phyloP scores from a whole-genome alignment of 75 land plant genomes.

The Picea glauca region DNA sequence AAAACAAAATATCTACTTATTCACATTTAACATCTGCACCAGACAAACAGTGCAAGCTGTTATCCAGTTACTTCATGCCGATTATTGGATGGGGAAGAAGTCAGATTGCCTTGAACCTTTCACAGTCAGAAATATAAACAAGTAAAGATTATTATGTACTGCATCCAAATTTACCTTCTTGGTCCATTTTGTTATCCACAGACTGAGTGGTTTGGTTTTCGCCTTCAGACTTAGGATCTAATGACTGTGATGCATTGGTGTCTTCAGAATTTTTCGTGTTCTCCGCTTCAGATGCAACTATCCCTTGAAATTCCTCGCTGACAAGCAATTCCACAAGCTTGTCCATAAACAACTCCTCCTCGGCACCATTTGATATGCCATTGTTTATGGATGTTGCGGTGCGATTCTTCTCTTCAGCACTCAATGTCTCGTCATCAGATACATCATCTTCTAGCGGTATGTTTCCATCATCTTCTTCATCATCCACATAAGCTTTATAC shows the following conservation, averaged over 20 bases:
- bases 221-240: slow-evolving; percentile 6
- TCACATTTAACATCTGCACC: too few relatives aligned
- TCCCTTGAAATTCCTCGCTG: slow-evolving; percentile 79
- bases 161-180: too few relatives aligned
- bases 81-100: too few relatives aligned
- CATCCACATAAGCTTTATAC: slow-evolving; percentile 98
- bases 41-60: too few relatives aligned
- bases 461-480: slow-evolving; percentile 81
- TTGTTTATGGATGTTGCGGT: slow-evolving; percentile 5
- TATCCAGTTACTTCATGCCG: too few relatives aligned
- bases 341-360: slow-evolving; percentile 64
- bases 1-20: too few relatives aligned
- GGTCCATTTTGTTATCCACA: too few relatives aligned
- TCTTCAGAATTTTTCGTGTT: slow-evolving; percentile 20
- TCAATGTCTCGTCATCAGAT: slow-evolving; percentile 48
- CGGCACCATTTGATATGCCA: slow-evolving; percentile 7
- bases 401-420: slow-evolving; percentile 24
- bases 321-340: slow-evolving; percentile 57
- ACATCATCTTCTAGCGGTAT: slow-evolving; percentile 24
- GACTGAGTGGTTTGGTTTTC: slow-evolving; percentile 2
- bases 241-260: not conserved
- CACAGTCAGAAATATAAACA: too few relatives aligned
- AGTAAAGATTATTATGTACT: too few relatives aligned
- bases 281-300: slow-evolving; percentile 52
- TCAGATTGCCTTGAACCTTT: too few relatives aligned